Evolutionary conservation across 345 rosid species (phyloP), one percentile per base, ranked within the genome.

Genomic region (Gossypium arboreum): DNA sequence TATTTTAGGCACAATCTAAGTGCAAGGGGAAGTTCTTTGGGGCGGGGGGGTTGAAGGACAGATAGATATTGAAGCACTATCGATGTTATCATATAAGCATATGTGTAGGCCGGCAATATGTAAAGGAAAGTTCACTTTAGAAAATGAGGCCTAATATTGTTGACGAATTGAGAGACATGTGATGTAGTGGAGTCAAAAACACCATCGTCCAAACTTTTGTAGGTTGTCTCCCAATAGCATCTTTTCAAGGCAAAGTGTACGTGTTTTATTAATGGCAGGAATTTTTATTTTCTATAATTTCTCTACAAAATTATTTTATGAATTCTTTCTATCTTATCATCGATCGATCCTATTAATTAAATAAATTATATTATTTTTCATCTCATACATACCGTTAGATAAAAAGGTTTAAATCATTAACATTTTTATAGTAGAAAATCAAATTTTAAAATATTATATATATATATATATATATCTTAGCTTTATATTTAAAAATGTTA

Each of bases 81-180:
- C 8, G 65, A 54, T 54, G 57, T 10, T 2, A 56, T 56, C 0
- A 27, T 64, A 8, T 1, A 34, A 34, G 41, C 41, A 34, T 11
- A 7, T 24, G 8, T n/a, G 5, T n/a, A 3, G 12, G 6, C 18
- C n/a, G 29, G 25, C 3, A 43, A 56, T 0, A 20, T 56, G 13
- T 20, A 12, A 3, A 65, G 71, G 51, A 29, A 61, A 15, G 41
- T 34, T 34, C 4, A 34, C 20, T 66, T 45, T 45, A 45, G 71
- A 68, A 47, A 1, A 45, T 47, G 20, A 22, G 72, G 72, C 2
- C 20, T 68, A 3, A 5, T 13, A 12, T 45, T 45, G 56, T 67
- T 13, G 71, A 47, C 18, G 18, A 47, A 5, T 45, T 6, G 72
- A 67, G 71, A 12, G 55, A 67, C 71, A 67, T 45, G 71, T 45